phyloP scores from a whole-genome alignment of 148 eudicot species.

The Vaccinium darrowii region DNA sequence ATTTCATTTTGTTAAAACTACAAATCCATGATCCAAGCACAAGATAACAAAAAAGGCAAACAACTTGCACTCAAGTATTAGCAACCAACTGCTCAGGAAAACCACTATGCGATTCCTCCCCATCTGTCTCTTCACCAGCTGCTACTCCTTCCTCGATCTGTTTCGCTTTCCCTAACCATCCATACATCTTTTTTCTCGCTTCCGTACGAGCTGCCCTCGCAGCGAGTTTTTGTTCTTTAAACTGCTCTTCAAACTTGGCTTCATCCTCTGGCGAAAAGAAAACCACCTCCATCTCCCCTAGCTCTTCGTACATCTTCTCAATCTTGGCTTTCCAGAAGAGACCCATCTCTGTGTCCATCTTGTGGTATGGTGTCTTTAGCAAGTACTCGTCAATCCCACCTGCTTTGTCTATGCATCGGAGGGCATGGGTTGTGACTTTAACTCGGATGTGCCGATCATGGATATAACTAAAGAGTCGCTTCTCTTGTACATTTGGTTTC shows the following conservation, averaged over 20 bases:
- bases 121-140: constrained; percentile 27
- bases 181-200: constrained; percentile 55
- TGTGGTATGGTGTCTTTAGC: constrained; percentile 86
- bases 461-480: constrained; percentile 82
- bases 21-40: background rate
- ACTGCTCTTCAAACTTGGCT: constrained; percentile 67
- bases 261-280: constrained; percentile 88
- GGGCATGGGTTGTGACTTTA: constrained; percentile 86
- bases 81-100: constrained; percentile 52
- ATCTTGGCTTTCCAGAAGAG: constrained; percentile 87
- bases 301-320: constrained; percentile 84
- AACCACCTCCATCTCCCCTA: constrained; percentile 69
- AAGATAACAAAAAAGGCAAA: background rate
- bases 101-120: constrained; percentile 41
- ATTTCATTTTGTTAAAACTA: background rate
- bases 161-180: constrained; percentile 32
- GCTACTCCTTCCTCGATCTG: constrained; percentile 24
- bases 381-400: constrained; percentile 97
- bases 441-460: constrained; percentile 83
- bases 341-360: constrained; percentile 96
- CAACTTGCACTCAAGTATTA: constrained; percentile 32
- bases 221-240: constrained; percentile 52
- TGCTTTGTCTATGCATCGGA: constrained; percentile 96
- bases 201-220: constrained; percentile 57
- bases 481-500: constrained; percentile 94